Percentiles rank a stretch among this genome's conserved stretches.
Conservation (phyloP, 371 early-diverging fungal species). For the Rhizopus microsporus region DNA sequence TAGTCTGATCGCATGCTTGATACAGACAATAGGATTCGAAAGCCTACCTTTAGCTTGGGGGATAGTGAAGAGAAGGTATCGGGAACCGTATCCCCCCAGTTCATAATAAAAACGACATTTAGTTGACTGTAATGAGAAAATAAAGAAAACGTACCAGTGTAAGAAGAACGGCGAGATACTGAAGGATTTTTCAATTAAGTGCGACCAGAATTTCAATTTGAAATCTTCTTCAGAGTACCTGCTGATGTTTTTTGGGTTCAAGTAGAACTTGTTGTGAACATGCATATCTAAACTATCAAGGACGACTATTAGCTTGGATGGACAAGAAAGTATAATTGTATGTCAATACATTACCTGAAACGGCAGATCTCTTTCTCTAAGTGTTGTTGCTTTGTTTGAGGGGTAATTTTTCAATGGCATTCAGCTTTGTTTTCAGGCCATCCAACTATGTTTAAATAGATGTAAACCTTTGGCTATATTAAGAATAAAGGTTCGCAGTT, state of each 20-base stretch:
- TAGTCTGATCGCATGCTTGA: slow-evolving; percentile 8
- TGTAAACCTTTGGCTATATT: too few relatives aligned
- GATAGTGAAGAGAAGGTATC: neutral
- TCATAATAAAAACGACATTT: slow-evolving; percentile 4
- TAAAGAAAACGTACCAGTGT: slow-evolving; percentile 15
- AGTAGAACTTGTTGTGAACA: slow-evolving; percentile 5
- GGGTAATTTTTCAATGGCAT: neutral
- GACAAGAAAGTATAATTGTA: neutral
- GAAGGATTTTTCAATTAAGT: slow-evolving; percentile 1
- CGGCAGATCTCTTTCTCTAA: neutral
- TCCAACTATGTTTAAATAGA: neutral
- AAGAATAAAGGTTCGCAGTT: too few relatives aligned
- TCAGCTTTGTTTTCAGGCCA: too few relatives aligned
- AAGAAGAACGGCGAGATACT: slow-evolving; percentile 1
- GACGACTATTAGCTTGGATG: neutral
- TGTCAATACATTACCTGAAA: neutral
- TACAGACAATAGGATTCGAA: slow-evolving; percentile 8
- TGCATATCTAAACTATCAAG: slow-evolving; percentile 12
- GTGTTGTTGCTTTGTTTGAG: slow-evolving; percentile 1
- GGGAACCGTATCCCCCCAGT: slow-evolving; percentile 17
- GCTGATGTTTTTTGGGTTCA: slow-evolving; percentile 5
- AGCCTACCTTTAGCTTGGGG: slow-evolving; percentile 13
- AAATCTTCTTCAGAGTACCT: slow-evolving; percentile 14
- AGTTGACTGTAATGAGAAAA: neutral
- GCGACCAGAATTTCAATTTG: slow-evolving; percentile 9